Evolutionary conservation across 192 early-diverging fungal species (phyloP).

Genomic region (Podila horticola): DNA sequence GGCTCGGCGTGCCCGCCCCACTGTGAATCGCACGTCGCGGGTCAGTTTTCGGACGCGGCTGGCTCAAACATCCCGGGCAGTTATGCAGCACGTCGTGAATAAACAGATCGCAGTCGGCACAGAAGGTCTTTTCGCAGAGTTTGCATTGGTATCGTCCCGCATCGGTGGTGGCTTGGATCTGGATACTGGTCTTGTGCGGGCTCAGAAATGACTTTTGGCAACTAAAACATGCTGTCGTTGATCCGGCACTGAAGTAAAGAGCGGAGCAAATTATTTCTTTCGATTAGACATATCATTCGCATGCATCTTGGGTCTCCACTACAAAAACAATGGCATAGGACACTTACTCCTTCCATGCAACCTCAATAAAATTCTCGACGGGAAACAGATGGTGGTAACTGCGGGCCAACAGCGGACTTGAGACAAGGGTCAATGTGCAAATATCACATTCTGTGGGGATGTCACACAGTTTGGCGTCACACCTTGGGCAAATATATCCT

Average conservation of each 20-base stretch:
- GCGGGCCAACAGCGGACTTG: slow-evolving; percentile 88
- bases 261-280: slow-evolving; percentile 23
- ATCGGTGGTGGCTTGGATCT: slow-evolving; percentile 35
- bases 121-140: slow-evolving; percentile 81
- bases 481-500: slow-evolving; percentile 90
- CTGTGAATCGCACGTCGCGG: background rate
- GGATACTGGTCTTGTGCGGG: slow-evolving; percentile 24
- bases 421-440: slow-evolving; percentile 88
- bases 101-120: slow-evolving; percentile 93
- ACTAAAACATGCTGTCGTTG: slow-evolving; percentile 56
- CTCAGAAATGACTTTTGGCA: slow-evolving; percentile 58
- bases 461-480: slow-evolving; percentile 83
- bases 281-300: slow-evolving; percentile 1
- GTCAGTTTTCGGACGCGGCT: slow-evolving; percentile 14
- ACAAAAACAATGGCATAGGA: background rate
- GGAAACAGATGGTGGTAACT: slow-evolving; percentile 97
- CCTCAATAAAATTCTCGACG: slow-evolving; percentile 83
- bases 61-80: slow-evolving; percentile 78
- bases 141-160: slow-evolving; percentile 77
- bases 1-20: background rate
- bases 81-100: slow-evolving; percentile 93
- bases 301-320: background rate
- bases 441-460: slow-evolving; percentile 94
- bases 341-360: slow-evolving; percentile 60
- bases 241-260: slow-evolving; percentile 42